Conservation (phyloP, 78 protist species). For the Monocercomonoides exilis region DNA sequence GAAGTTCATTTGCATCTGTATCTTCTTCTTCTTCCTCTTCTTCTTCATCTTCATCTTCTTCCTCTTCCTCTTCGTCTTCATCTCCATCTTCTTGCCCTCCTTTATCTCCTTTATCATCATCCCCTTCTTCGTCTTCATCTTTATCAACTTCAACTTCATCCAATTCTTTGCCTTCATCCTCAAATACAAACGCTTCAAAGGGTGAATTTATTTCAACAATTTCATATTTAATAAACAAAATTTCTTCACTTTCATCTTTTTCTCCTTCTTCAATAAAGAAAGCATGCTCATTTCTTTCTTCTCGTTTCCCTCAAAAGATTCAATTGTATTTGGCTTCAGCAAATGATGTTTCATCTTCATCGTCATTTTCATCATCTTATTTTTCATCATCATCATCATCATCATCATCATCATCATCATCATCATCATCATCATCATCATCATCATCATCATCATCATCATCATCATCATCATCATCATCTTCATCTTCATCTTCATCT, state of each 20-base stretch:
- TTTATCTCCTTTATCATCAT: too few species aligned
- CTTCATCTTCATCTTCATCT: neutral
- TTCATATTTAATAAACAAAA: too few species aligned
- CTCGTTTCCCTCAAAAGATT: too few species aligned
- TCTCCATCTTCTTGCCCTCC: too few species aligned
- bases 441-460: neutral
- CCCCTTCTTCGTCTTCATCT: too few species aligned
- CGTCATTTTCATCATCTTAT: neutral
- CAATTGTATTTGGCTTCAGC: too few species aligned
- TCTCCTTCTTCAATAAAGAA: too few species aligned
- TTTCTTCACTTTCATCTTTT: too few species aligned
- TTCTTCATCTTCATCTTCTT: neutral
- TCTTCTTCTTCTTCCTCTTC: neutral
- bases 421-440: neutral
- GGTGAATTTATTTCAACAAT: too few species aligned
- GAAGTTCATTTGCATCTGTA: neutral
- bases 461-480: neutral
- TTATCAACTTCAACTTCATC: neutral
- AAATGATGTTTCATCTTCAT: neutral
- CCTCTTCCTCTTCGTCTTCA: too few species aligned
- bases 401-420: neutral
- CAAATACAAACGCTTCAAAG: too few species aligned
- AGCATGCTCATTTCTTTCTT: too few species aligned
- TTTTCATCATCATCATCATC: neutral
- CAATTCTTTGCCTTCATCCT: neutral